Evolutionary conservation across 1,139 yeast species (phyloP).

Genomic region (Saccharomyces hybrid): DNA sequence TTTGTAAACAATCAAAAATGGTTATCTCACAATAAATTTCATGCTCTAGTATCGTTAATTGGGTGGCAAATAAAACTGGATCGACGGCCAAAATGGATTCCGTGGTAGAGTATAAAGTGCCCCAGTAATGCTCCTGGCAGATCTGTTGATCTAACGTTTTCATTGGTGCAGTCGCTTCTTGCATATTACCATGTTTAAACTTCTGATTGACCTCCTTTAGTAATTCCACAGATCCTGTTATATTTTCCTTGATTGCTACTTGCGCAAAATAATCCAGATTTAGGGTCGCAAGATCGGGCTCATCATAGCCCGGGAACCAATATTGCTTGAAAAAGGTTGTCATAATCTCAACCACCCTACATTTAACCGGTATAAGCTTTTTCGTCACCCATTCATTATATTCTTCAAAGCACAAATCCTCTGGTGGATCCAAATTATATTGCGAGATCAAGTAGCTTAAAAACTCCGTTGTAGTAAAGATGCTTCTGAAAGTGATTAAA

Average conservation of each 20-base stretch:
- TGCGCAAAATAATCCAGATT: constrained; percentile 55
- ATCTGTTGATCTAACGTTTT: background rate
- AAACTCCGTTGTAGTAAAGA: constrained; percentile 58
- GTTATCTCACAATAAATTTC: constrained; percentile 59
- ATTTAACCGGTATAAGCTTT: constrained; percentile 2
- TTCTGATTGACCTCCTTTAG: constrained; percentile 25
- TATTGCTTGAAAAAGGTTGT: constrained; percentile 62
- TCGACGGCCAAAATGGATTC: background rate
- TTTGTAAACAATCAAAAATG: constrained; percentile 67
- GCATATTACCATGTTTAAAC: constrained; percentile 2
- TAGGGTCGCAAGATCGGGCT: constrained; percentile 37
- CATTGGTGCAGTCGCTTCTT: background rate
- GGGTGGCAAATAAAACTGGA: constrained; percentile 55
- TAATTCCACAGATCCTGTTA: constrained; percentile 37
- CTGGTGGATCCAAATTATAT: constrained; percentile 72
- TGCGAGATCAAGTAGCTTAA: constrained; percentile 52
- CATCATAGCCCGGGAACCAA: constrained; percentile 65
- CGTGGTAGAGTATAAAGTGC: background rate
- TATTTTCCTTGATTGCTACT: constrained; percentile 39
- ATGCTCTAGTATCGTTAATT: constrained; percentile 74
- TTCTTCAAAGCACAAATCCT: constrained; percentile 75
- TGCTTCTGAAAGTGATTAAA: constrained; percentile 65
- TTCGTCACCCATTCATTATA: constrained; percentile 64
- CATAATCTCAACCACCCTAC: constrained; percentile 36
- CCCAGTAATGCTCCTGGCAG: background rate